These are phyloP conservation scores for Glycine tomentella DNA, from an alignment of 306 rosid species.

Conservation along the genomic window DNA sequence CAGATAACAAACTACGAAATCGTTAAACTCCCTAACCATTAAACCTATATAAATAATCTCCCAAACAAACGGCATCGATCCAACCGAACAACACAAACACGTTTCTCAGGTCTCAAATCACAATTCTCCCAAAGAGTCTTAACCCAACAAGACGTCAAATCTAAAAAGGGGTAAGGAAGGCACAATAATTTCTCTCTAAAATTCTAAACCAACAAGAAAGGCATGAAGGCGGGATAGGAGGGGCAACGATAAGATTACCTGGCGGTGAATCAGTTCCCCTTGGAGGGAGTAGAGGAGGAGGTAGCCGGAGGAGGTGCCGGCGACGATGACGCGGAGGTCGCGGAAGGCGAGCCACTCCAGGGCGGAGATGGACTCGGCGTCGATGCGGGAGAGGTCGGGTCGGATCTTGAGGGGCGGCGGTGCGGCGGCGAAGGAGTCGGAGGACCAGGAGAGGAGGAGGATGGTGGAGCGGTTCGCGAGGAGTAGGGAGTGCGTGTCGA, in stretches of 20 bases:
- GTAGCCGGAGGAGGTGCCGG: slow-evolving; percentile 83
- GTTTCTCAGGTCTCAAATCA: background rate
- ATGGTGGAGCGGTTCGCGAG: slow-evolving; percentile 74
- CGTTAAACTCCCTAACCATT: background rate
- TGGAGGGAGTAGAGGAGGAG: slow-evolving; percentile 73
- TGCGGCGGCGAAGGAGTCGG: slow-evolving; percentile 35
- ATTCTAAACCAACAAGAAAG: too few species aligned
- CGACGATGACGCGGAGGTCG: slow-evolving; percentile 76
- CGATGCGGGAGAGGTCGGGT: slow-evolving; percentile 80
- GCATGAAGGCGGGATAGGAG: too few species aligned
- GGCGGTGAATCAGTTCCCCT: slow-evolving; percentile 78
- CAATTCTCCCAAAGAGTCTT: background rate
- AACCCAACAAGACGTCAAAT: background rate
- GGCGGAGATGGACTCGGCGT: slow-evolving; percentile 76
- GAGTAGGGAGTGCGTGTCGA: slow-evolving; percentile 82
- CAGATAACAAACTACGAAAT: background rate
- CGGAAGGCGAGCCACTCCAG: slow-evolving; percentile 85
- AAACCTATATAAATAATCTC: background rate
- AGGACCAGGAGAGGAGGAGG: slow-evolving; percentile 74
- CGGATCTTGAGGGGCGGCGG: slow-evolving; percentile 59
- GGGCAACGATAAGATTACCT: slow-evolving; percentile 57
- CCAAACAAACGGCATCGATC: too few species aligned
- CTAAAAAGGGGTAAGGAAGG: background rate
- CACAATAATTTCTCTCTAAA: too few species aligned
- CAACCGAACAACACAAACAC: background rate